Evolutionary conservation across 208 protist species (phyloP), one percentile per base, ranked within the genome.

Genomic region (Trypanosoma melophagium): DNA sequence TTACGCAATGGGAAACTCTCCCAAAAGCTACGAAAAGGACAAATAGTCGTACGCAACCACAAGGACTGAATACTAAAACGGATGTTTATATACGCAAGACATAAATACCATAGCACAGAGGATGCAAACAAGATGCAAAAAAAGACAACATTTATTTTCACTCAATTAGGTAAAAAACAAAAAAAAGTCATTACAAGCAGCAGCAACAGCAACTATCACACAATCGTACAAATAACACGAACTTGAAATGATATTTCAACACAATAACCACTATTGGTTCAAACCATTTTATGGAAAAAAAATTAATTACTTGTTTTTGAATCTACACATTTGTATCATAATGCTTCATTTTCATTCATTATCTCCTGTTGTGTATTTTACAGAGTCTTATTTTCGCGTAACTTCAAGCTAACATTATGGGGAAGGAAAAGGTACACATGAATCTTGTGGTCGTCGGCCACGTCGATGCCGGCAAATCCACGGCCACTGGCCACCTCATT

Each of bases 401-500:
- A 55, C 4, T n/a, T 55, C 1, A 52, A 64, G 9, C 28, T 40
- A 53, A 38, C 42, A 21, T 13, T 13, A 86, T 86, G 80, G 76
- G 80, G 47, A 86, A 86, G 69, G 80, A 90, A 68, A 89, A 88
- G 76, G 70, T 78, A 40, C 80, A 86, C 58, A 76, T 89, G 70
- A 83, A 81, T 63, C 74, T 79, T 40, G 76, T 87, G 51, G 77
- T 88, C 22, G 57, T 94, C 49, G 92, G 90, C 50, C 86, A 95
- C 74, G 89, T 96, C 69, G 90, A 95, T 73, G 65, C 76, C 54
- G 94, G 94, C 44, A 98, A 98, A 64, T 95, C 87, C 47, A 98
- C 94, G 38, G 77, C 96, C 67, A 90, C 87, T 47, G 95, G 93
- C 51, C 85, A 96, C 71, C 74, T 98, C 57, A 88, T 98, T 55